Evolutionary conservation across 116 monocot species (phyloP).

Genomic region (Zostera marina): DNA sequence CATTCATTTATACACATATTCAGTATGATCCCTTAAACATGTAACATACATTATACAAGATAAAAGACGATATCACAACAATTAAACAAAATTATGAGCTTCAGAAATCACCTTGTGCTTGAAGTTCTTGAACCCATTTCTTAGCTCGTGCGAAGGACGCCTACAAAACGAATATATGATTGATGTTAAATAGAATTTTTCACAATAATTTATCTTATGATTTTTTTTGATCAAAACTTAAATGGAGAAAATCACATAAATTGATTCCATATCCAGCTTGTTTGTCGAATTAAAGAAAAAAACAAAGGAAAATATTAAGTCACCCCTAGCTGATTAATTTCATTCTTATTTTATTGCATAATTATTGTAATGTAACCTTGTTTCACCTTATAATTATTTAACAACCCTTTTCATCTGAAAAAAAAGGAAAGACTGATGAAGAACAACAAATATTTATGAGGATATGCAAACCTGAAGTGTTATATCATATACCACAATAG

Average conservation of each 20-base stretch:
- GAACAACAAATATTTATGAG: background rate
- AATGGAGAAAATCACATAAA: no score
- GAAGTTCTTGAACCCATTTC: conserved; percentile 95
- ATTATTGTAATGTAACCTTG: no score
- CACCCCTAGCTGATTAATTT: no score
- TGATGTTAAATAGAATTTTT: background rate
- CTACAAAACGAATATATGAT: conserved; percentile 17
- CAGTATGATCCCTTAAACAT: background rate
- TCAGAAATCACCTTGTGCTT: conserved; percentile 52
- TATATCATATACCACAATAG: conserved; percentile 73
- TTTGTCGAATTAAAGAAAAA: no score
- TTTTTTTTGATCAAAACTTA: no score
- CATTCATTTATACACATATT: background rate
- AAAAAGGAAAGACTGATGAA: no score
- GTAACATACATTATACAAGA: background rate
- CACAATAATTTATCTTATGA: background rate
- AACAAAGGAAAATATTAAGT: no score
- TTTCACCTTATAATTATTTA: no score
- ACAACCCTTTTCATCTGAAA: no score
- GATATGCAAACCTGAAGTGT: conserved; percentile 47
- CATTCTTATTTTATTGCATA: no score
- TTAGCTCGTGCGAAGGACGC: conserved; percentile 66
- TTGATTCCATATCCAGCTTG: no score
- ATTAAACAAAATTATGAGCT: background rate
- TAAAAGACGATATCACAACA: background rate